Percentiles rank a stretch among this genome's conserved stretches.
These are phyloP conservation scores for Lentinus tigrinus DNA, from an alignment of 768 basidiomycete species.

Conservation along the genomic window DNA sequence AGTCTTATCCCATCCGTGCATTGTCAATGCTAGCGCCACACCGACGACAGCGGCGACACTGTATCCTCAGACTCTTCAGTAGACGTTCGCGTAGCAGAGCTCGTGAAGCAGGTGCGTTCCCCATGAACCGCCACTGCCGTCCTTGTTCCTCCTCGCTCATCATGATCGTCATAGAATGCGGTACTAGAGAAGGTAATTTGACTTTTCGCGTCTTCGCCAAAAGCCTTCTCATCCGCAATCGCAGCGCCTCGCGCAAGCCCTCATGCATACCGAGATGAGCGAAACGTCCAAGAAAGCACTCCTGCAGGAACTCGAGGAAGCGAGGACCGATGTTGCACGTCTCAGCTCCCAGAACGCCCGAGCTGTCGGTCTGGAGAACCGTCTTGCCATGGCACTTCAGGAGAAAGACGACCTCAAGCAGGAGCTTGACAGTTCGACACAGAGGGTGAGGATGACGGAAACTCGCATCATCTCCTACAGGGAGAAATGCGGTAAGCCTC, in stretches of 20 bases:
- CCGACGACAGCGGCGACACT: not conserved
- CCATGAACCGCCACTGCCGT: too few relatives aligned
- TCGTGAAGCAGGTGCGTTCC: conserved; percentile 25
- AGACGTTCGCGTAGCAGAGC: conserved; percentile 26
- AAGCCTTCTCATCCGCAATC: conserved; percentile 11
- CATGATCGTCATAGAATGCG: conserved; percentile 20
- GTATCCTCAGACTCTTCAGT: conserved; percentile 19
- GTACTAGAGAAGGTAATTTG: conserved; percentile 33
- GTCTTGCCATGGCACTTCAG: conserved; percentile 60
- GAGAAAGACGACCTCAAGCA: conserved; percentile 84
- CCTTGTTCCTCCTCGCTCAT: not conserved
- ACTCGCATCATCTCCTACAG: conserved; percentile 59
- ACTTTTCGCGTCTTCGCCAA: not conserved
- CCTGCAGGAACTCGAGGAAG: conserved; percentile 72
- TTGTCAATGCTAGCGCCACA: not conserved
- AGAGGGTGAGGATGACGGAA: conserved; percentile 69
- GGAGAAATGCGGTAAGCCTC: conserved; percentile 60
- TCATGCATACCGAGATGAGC: conserved; percentile 78
- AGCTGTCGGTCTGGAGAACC: conserved; percentile 68
- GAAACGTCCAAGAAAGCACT: conserved; percentile 78
- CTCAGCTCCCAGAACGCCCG: conserved; percentile 69
- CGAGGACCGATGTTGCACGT: conserved; percentile 62
- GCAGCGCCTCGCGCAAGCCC: conserved; percentile 75
- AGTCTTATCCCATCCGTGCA: too few relatives aligned
- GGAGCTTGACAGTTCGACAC: conserved; percentile 71